phyloP scores from a whole-genome alignment of 2,329 filamentous ascomycete genomes.

The Chaetomiaceae sp. region DNA sequence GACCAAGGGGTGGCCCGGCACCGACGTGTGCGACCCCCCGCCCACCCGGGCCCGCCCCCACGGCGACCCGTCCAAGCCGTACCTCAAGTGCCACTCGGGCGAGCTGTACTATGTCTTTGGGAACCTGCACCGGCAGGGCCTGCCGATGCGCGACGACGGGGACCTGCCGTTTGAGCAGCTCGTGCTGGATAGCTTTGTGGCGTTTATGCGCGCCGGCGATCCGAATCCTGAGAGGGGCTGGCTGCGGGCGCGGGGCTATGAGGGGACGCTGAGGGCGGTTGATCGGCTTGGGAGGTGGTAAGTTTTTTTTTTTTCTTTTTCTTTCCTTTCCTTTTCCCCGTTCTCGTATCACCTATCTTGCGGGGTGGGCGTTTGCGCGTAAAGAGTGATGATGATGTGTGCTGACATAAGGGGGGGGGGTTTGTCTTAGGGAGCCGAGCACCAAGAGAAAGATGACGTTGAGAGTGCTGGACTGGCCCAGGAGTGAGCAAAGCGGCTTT shows the following conservation, averaged over 20 bases:
- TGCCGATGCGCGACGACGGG: slow-evolving; percentile 43
- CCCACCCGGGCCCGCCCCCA: slow-evolving; percentile 32
- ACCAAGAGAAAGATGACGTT: slow-evolving; percentile 37
- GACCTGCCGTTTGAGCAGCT: slow-evolving; percentile 37
- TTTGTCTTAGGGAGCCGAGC: slow-evolving; percentile 36
- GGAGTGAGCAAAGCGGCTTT: slow-evolving; percentile 35
- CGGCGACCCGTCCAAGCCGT: slow-evolving; percentile 40
- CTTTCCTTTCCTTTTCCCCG: too few species aligned
- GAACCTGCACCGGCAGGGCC: slow-evolving; percentile 40
- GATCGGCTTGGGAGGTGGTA: slow-evolving; percentile 32
- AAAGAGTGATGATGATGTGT: too few species aligned
- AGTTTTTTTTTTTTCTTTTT: too few species aligned
- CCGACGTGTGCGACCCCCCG: slow-evolving; percentile 45
- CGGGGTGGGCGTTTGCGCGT: too few species aligned
- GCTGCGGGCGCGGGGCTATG: slow-evolving; percentile 41
- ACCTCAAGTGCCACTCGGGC: slow-evolving; percentile 55
- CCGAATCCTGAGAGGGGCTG: slow-evolving; percentile 47
- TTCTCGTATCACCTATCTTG: too few species aligned
- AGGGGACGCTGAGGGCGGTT: slow-evolving; percentile 26
- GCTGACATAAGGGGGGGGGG: too few species aligned
- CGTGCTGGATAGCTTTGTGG: slow-evolving; percentile 46
- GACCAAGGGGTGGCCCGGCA: slow-evolving; percentile 49
- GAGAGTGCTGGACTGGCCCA: slow-evolving; percentile 44
- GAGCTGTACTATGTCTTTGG: slow-evolving; percentile 54
- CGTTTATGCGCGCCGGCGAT: slow-evolving; percentile 47